These are phyloP conservation scores for Nidula microcarpa DNA, from an alignment of 768 basidiomycete species.

Conservation along the genomic window DNA sequence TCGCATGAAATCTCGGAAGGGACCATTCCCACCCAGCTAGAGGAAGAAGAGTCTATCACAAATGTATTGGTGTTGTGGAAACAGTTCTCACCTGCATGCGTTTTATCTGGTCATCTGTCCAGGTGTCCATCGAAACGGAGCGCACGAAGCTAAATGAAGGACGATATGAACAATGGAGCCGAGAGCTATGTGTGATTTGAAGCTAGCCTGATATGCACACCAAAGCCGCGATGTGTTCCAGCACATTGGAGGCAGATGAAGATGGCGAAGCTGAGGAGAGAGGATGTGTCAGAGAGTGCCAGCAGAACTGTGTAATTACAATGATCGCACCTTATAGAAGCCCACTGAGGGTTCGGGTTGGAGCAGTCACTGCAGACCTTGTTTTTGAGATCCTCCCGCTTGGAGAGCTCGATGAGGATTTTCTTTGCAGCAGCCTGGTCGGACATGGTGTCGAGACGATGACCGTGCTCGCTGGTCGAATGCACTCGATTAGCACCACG, in stretches of 20 bases:
- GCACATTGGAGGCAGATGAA: constrained; percentile 92
- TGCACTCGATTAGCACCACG: too few species aligned
- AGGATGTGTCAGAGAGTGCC: constrained; percentile 6
- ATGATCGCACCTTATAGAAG: constrained; percentile 62
- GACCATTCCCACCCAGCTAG: constrained; percentile 85
- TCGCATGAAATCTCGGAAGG: constrained; percentile 76
- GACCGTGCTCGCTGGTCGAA: neutral
- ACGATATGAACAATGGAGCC: constrained; percentile 14
- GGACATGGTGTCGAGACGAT: constrained; percentile 23
- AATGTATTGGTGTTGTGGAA: too few species aligned
- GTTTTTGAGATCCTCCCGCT: constrained; percentile 70
- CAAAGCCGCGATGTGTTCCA: constrained; percentile 83
- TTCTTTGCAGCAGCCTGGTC: constrained; percentile 70
- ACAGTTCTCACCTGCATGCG: constrained; percentile 75
- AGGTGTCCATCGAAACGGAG: constrained; percentile 95
- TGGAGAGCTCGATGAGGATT: constrained; percentile 71
- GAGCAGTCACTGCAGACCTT: constrained; percentile 78
- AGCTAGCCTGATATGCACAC: constrained; percentile 82
- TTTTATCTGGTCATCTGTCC: constrained; percentile 84
- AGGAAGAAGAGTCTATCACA: constrained; percentile 7
- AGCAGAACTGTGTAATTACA: constrained; percentile 1
- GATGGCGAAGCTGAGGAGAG: constrained; percentile 61
- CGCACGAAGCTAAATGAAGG: constrained; percentile 69
- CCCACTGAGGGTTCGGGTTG: constrained; percentile 96
- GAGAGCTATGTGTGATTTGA: constrained; percentile 7